phyloP scores from a whole-genome alignment of 2,329 filamentous ascomycete genomes.

The Fusarium sp. region DNA sequence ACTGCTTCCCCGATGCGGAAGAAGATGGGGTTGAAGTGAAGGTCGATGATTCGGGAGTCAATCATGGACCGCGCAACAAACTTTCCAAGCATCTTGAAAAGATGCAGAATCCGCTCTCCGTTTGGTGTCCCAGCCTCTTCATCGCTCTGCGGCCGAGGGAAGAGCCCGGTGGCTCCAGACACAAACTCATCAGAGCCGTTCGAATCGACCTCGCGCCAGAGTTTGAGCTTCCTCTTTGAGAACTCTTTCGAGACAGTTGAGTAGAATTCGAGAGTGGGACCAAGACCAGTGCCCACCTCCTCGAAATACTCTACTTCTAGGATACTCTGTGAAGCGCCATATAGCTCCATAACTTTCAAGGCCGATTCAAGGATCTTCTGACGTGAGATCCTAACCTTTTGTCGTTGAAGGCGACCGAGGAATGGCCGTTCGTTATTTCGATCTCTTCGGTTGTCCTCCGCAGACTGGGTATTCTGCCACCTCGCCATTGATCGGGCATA shows the following conservation, averaged over 20 bases:
- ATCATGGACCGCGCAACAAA: constrained; percentile 99
- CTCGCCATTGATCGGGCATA: constrained; percentile 97
- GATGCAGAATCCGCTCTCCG: constrained; percentile 85
- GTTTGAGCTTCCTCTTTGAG: constrained; percentile 93
- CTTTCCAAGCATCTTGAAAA: constrained; percentile 94
- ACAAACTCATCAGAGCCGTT: constrained; percentile 80
- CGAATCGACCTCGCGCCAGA: constrained; percentile 93
- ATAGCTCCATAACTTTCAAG: constrained; percentile 98
- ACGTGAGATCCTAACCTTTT: constrained; percentile 97
- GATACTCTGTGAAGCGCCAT: constrained; percentile 95
- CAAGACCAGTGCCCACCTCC: constrained; percentile 94
- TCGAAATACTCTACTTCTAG: constrained; percentile 99
- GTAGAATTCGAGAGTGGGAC: constrained; percentile 97
- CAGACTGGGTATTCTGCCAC: constrained; percentile 91
- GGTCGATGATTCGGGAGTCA: constrained; percentile 95
- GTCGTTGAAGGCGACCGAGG: constrained; percentile 88
- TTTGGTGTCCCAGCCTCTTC: constrained; percentile 78
- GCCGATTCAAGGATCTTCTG: constrained; percentile 96
- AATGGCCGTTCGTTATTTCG: constrained; percentile 91
- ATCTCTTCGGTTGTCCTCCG: constrained; percentile 82
- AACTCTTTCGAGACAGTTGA: constrained; percentile 97
- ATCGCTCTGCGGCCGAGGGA: constrained; percentile 88
- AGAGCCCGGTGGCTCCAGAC: constrained; percentile 84
- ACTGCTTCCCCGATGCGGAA: constrained; percentile 87
- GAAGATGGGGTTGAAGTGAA: constrained; percentile 97